These are phyloP conservation scores for Pugionium cornutum DNA, from an alignment of 345 rosid genomes.

Conservation along the genomic window DNA sequence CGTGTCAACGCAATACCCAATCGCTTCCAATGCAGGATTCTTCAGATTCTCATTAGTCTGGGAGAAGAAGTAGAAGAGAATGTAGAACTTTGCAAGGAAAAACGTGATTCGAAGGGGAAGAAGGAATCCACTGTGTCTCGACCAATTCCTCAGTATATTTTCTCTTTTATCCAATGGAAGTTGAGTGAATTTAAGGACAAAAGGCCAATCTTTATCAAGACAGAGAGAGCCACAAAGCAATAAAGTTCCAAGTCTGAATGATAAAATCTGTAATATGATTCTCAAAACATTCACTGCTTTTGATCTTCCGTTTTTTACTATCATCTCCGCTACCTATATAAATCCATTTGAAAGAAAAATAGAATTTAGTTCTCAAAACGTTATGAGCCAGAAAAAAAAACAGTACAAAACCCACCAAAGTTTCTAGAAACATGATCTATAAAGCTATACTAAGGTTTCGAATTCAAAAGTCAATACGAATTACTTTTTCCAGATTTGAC, in stretches of 20 bases:
- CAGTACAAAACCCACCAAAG: not conserved
- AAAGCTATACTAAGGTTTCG: constrained; percentile 8
- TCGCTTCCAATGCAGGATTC: constrained; percentile 68
- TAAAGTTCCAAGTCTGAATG: constrained; percentile 67
- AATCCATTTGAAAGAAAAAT: not conserved
- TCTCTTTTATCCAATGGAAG: constrained; percentile 63
- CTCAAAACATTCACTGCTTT: constrained; percentile 46
- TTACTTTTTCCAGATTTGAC: not conserved
- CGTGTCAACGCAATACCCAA: constrained; percentile 55
- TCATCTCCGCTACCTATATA: constrained; percentile 50
- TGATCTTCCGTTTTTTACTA: constrained; percentile 47
- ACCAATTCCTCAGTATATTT: constrained; percentile 60
- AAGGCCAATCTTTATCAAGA: constrained; percentile 64
- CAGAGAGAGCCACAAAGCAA: constrained; percentile 66
- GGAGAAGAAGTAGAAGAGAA: constrained; percentile 56
- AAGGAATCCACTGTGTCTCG: constrained; percentile 34
- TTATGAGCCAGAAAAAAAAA: not conserved
- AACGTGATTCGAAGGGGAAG: constrained; percentile 57
- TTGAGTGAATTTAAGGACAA: constrained; percentile 65
- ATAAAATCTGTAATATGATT: constrained; percentile 49
- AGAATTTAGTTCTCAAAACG: not conserved
- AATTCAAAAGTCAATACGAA: not conserved
- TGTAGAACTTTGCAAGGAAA: constrained; percentile 51
- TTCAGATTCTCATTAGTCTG: constrained; percentile 50
- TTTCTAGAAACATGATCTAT: not conserved